phyloP scores from a whole-genome alignment of 2,329 filamentous ascomycete genomes.

The Nannizzia gypsea region DNA sequence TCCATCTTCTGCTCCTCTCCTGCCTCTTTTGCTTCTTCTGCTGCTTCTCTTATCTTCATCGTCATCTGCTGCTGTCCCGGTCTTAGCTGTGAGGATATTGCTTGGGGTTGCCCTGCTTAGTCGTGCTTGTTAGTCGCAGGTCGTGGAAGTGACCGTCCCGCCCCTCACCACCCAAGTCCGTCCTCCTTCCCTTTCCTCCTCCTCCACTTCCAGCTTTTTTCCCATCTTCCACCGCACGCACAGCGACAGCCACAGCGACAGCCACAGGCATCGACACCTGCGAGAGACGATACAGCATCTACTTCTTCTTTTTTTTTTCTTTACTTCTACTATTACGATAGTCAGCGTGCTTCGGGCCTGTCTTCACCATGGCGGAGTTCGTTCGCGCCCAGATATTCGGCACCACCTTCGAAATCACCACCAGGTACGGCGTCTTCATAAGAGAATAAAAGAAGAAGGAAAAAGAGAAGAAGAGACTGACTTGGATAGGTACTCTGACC shows the following conservation, averaged over 20 bases:
- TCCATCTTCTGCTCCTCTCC: too few species aligned
- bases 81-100: background rate
- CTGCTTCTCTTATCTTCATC: too few species aligned
- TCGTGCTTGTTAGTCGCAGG: background rate
- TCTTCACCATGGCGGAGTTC: constrained; percentile 76
- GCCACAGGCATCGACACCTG: too few species aligned
- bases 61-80: too few species aligned
- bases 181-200: background rate
- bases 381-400: constrained; percentile 98
- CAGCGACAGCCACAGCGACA: too few species aligned
- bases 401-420: constrained; percentile 99
- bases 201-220: background rate
- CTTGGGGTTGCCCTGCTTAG: background rate
- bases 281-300: too few species aligned
- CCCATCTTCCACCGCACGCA: too few species aligned
- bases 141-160: background rate
- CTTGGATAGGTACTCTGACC: constrained; percentile 69
- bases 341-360: background rate
- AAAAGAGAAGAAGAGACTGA: background rate
- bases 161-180: too few species aligned
- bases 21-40: too few species aligned
- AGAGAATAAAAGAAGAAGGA: background rate
- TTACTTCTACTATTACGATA: too few species aligned
- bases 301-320: background rate
- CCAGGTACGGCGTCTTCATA: constrained; percentile 51